Evolutionary conservation across 2,329 filamentous ascomycete species (phyloP).

Genomic region (Aspergillus vadensis): DNA sequence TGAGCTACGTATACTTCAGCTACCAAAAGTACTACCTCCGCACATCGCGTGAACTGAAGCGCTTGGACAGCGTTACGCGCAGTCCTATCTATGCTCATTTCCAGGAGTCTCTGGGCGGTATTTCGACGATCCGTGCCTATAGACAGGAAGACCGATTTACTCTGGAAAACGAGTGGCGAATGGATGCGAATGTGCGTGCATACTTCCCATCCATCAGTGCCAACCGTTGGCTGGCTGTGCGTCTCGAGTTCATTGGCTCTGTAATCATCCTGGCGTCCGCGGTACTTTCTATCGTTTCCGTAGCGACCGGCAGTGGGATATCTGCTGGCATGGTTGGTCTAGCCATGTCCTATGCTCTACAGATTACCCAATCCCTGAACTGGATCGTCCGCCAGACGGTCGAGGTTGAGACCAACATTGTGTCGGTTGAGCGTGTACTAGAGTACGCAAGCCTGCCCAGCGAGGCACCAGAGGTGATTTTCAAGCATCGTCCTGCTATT

Average conservation of each 20-base stretch:
- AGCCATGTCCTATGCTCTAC: conserved; percentile 93
- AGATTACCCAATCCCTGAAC: conserved; percentile 96
- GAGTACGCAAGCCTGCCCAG: conserved; percentile 91
- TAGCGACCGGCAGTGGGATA: conserved; percentile 66
- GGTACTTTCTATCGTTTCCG: conserved; percentile 76
- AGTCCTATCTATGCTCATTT: conserved; percentile 98
- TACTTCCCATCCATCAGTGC: conserved; percentile 96
- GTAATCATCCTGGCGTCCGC: conserved; percentile 89
- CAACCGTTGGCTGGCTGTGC: conserved; percentile 90
- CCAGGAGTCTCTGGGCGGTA: conserved; percentile 91
- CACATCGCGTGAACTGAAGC: conserved; percentile 93
- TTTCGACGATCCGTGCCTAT: conserved; percentile 94
- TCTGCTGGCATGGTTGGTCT: conserved; percentile 80
- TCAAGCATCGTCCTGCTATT: conserved; percentile 79
- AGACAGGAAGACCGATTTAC: conserved; percentile 84
- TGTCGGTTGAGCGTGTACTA: conserved; percentile 94
- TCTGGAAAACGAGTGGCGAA: conserved; percentile 94
- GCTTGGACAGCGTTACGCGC: conserved; percentile 89
- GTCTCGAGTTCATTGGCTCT: conserved; percentile 92
- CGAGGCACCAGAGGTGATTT: conserved; percentile 92
- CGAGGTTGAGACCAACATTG: conserved; percentile 99
- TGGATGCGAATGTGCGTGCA: conserved; percentile 89
- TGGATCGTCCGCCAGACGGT: conserved; percentile 99
- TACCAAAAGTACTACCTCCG: conserved; percentile 97
- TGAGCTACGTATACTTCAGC: conserved; percentile 79